Evolutionary conservation across 2,329 filamentous ascomycete genomes (phyloP), one percentile per base, ranked within the genome.

Genomic region (Phialemonium atrogriseum): DNA sequence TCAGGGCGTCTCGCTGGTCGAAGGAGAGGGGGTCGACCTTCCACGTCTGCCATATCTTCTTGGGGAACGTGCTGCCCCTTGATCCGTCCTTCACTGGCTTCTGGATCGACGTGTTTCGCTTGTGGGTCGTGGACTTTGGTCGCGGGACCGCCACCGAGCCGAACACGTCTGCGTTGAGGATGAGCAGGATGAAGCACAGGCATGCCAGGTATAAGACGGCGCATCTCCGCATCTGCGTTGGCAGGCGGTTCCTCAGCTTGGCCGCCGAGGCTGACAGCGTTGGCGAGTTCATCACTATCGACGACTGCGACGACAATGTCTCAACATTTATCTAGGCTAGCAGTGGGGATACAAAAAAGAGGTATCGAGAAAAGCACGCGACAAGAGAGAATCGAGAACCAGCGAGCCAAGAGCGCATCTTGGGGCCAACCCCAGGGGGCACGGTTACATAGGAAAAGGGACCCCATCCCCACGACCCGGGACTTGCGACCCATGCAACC

Each of bases 31-130:
- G 73, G 35, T 78, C 69, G 14, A 77, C 68, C 49, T 82, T 84
- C 79, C 79, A 84, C 1, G 73, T 78, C 51, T 84, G 79, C 79
- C 79, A 84, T 40, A 84, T 79, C 53, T 83, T 84, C 33, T 66
- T 64, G 4, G 66, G 79, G 44, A 74, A 83, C 10, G 41, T 39
- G 18, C 6, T 10, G 9, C 9, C 15, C 15, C 12, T 15, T 8
- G 12, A 13, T 7, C 17, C 10, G 13, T 9, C 7, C 12, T 26
- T 23, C n/a, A 24, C 8, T 3, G 21, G 28, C 13, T 30, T 30
- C 9, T 30, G 28, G 4, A 11, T 8, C 7, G 18, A 7, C 3
- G 15, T 14, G 10, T 24, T 19, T 3, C 28, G 19, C 28, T 30
- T 30, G 20, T 19, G 19, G 20, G 20, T n/a, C 13, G 9, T 17